Evolutionary conservation across 345 rosid genomes (phyloP), one percentile per base, ranked within the genome.

Genomic region (Pistacia atlantica): DNA sequence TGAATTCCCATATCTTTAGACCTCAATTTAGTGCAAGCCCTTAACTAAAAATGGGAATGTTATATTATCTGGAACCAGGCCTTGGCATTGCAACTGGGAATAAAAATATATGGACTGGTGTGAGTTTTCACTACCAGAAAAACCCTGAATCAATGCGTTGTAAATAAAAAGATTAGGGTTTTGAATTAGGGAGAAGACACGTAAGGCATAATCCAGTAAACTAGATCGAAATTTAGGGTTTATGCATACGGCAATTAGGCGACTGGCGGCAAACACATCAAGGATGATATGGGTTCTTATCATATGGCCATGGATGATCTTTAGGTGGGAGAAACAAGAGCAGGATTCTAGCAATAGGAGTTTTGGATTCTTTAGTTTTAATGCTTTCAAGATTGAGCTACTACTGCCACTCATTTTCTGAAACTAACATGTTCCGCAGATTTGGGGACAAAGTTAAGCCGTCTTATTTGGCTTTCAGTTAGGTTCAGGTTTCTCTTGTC

Each of bases 21-120:
- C 45, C 81, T 82, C 66, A 86, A 65, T 66, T 87, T 86, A 48
- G 85, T 22, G 79, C 87, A 86, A 0, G 96, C 90, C 90, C 78
- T 86, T 91, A 38, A 87, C 68, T 54, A 90, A 67, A 83, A 87
- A 93, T 28, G 96, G 92, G 83, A 87, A 90, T 6, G 90, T 93
- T 37, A 93, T 81, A 79, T 91, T 90, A 85, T 90, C 93, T 9
- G 93, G 96, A 49, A 78, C 56, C 28, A 91, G 37, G 0, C 83
- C 71, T 12, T 65, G 71, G 5, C 83, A 71, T 42, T 42, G 80
- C 71, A 90, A 73, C 55, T 83, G 87, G 54, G 75, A 67, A 60
- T 90, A 90, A 51, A 93, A 86, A 35, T 68, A 72, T 35, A 86
- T 80, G n/a, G 89, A 81, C 73, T 70, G 79, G 18, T 57, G 62